phyloP scores from a whole-genome alignment of 2,329 filamentous ascomycete species.

The Penicillium paneum region DNA sequence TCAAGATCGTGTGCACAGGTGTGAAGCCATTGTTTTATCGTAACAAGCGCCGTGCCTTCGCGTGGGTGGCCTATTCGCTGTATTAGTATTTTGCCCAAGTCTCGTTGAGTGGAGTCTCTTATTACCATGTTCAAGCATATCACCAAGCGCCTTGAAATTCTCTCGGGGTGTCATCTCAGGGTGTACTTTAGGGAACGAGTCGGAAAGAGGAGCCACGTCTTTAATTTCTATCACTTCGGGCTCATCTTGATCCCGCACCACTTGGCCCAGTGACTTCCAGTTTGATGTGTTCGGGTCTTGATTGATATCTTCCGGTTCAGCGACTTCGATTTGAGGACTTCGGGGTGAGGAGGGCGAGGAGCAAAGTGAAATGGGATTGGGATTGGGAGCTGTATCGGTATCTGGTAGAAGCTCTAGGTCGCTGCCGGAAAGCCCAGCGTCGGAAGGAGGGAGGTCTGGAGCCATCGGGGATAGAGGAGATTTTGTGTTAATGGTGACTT shows the following conservation, averaged over 20 bases:
- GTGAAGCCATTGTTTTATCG: constrained; percentile 45
- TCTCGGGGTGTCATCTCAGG: constrained; percentile 28
- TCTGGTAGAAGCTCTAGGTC: constrained; percentile 13
- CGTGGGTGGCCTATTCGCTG: constrained; percentile 29
- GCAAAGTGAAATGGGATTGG: constrained; percentile 40
- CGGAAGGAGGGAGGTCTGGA: constrained; percentile 11
- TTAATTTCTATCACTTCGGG: constrained; percentile 37
- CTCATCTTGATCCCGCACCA: constrained; percentile 29
- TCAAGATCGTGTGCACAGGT: constrained; percentile 36
- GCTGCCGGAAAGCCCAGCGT: constrained; percentile 8
- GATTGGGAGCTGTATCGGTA: constrained; percentile 23
- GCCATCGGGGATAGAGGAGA: constrained; percentile 30
- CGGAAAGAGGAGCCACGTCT: constrained; percentile 32
- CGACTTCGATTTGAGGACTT: constrained; percentile 50
- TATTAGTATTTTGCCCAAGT: constrained; percentile 2
- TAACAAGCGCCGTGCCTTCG: constrained; percentile 31
- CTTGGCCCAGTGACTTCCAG: constrained; percentile 42
- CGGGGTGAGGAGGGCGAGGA: constrained; percentile 40
- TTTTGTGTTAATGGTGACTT: constrained; percentile 49
- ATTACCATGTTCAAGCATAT: constrained; percentile 40
- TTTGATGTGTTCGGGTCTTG: constrained; percentile 46
- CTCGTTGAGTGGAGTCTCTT: background rate
- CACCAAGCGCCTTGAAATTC: constrained; percentile 32
- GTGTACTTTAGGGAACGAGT: constrained; percentile 38
- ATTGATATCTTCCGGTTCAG: constrained; percentile 49